These are phyloP conservation scores for Begonia loranthoides DNA, from an alignment of 306 rosid species.

Conservation along the genomic window DNA sequence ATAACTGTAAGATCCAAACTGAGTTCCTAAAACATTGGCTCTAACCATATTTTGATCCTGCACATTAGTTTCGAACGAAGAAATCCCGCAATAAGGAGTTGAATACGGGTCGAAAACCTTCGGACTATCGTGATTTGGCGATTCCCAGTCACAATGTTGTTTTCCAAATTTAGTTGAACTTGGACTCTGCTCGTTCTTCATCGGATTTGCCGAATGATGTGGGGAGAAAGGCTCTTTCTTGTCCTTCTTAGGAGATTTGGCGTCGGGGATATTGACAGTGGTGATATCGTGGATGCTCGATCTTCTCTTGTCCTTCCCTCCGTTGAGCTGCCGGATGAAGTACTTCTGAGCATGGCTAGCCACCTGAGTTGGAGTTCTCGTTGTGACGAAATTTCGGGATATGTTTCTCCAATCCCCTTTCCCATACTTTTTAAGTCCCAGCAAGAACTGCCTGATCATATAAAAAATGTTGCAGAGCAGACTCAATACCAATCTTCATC, in stretches of 20 bases:
- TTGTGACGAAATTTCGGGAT: constrained; percentile 66
- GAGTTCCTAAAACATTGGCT: constrained; percentile 34
- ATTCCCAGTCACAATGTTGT: constrained; percentile 38
- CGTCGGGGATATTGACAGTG: constrained; percentile 43
- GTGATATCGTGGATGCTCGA: constrained; percentile 95
- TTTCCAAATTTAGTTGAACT: constrained; percentile 18
- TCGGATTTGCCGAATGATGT: constrained; percentile 12
- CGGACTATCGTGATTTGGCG: constrained; percentile 20
- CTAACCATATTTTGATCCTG: constrained; percentile 37
- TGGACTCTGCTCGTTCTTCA: constrained; percentile 28
- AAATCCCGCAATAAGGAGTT: constrained; percentile 37
- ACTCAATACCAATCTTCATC: constrained; percentile 2
- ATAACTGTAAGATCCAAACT: constrained; percentile 27
- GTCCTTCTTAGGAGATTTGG: constrained; percentile 29
- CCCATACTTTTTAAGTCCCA: constrained; percentile 88
- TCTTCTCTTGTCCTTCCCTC: constrained; percentile 83
- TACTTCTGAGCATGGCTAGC: constrained; percentile 96
- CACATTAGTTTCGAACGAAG: constrained; percentile 35
- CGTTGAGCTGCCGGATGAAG: constrained; percentile 59
- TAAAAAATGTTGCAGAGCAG: too few species aligned
- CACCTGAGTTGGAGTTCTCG: constrained; percentile 86
- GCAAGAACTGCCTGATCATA: constrained; percentile 50
- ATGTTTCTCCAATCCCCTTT: constrained; percentile 97
- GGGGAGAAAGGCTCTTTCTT: constrained; percentile 22
- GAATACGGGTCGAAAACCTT: constrained; percentile 28